These are phyloP conservation scores for Globisporangium apiculatum DNA, from an alignment of 352 stramenopile species.

Conservation along the genomic window DNA sequence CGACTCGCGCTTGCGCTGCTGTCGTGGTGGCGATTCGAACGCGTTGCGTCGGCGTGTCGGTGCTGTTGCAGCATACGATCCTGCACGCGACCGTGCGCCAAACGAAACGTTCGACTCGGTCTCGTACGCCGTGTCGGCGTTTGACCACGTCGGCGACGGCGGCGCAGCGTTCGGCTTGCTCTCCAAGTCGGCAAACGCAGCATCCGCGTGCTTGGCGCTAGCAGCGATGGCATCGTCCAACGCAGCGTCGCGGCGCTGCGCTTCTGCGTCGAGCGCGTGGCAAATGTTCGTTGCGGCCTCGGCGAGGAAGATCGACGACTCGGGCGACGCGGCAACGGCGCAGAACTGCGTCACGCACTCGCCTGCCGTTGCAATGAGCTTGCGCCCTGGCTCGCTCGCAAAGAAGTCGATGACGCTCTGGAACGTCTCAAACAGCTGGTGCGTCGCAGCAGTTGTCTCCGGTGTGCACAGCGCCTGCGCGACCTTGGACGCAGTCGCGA, in stretches of 20 bases:
- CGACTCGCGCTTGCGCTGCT: constrained; percentile 13
- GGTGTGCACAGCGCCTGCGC: constrained; percentile 66
- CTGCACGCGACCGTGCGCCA: not conserved
- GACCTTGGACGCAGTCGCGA: constrained; percentile 56
- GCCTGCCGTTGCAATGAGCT: constrained; percentile 43
- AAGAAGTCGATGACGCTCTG: constrained; percentile 75
- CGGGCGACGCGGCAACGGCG: constrained; percentile 57
- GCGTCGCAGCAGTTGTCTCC: constrained; percentile 56
- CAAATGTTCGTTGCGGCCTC: constrained; percentile 70
- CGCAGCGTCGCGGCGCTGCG: constrained; percentile 19
- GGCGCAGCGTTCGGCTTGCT: constrained; percentile 20
- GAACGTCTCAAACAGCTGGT: constrained; percentile 52
- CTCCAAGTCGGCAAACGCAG: not conserved
- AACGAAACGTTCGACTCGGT: constrained; percentile 32
- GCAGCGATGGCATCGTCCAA: constrained; percentile 1
- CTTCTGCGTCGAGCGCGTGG: constrained; percentile 58
- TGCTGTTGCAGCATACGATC: too few relatives aligned
- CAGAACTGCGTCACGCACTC: constrained; percentile 41
- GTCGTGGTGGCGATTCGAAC: not conserved
- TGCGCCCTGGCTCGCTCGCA: constrained; percentile 46
- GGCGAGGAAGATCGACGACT: constrained; percentile 67
- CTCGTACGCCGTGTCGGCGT: constrained; percentile 49
- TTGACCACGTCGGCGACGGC: constrained; percentile 30
- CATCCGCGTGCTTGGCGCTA: not conserved
- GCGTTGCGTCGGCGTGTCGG: not conserved